phyloP scores from a whole-genome alignment of 2,329 filamentous ascomycete genomes.

The Hypoxylon sp. region DNA sequence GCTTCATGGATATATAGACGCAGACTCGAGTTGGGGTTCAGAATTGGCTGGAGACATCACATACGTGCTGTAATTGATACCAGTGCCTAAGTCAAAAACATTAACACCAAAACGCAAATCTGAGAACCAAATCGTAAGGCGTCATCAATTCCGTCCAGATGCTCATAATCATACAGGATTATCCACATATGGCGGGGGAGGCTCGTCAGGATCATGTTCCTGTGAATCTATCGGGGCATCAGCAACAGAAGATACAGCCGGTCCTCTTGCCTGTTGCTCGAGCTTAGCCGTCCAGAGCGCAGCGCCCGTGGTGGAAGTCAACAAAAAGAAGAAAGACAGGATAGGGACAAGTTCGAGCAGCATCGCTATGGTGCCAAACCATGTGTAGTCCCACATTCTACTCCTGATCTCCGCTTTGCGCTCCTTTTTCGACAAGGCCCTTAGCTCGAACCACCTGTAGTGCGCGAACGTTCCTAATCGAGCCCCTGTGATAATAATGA shows the following conservation, averaged over 20 bases:
- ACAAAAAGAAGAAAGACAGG: conserved; percentile 91
- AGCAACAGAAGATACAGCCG: conserved; percentile 9
- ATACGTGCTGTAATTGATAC: background rate
- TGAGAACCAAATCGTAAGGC: background rate
- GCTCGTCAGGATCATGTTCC: conserved; percentile 50
- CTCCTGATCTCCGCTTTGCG: conserved; percentile 76
- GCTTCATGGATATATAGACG: background rate
- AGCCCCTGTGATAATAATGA: conserved; percentile 89
- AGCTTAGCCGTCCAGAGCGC: conserved; percentile 88
- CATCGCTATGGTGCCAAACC: conserved; percentile 91
- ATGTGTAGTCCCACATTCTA: conserved; percentile 85
- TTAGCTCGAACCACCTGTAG: conserved; percentile 88
- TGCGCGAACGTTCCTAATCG: conserved; percentile 90
- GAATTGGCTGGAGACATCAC: background rate
- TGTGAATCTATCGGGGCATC: conserved; percentile 25
- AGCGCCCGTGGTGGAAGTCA: conserved; percentile 87
- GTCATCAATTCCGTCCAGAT: conserved; percentile 10
- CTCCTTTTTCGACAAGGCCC: conserved; percentile 79
- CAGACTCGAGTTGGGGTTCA: background rate
- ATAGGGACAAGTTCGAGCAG: conserved; percentile 88
- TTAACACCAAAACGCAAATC: background rate
- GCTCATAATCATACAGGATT: conserved; percentile 51
- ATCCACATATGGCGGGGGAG: conserved; percentile 57
- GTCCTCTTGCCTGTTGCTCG: conserved; percentile 68
- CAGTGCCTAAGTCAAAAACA: background rate